A percentile compares a stretch with the other conserved stretches of the same genome.
Conservation (phyloP, 2,329 filamentous ascomycete species). For the Trichoderma gracile region DNA sequence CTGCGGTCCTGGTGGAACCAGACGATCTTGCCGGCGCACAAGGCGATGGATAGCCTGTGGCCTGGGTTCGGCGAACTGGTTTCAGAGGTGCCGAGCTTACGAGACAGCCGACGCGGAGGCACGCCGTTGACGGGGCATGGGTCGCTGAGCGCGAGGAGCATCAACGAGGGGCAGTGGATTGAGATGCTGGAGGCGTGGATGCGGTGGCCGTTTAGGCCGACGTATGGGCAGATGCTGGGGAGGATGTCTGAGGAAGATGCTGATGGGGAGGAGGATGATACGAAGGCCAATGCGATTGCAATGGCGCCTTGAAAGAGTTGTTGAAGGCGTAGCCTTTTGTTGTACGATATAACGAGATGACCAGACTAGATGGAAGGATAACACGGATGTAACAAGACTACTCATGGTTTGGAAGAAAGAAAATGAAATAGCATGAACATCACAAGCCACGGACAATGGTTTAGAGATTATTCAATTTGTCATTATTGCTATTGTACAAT, state of each 20-base stretch:
- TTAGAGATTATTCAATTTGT: background rate
- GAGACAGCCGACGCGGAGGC: slow-evolving; percentile 52
- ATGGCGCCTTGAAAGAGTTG: slow-evolving; percentile 13
- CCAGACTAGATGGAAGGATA: background rate
- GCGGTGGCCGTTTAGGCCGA: slow-evolving; percentile 64
- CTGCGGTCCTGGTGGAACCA: slow-evolving; percentile 46
- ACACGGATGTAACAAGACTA: too few species aligned
- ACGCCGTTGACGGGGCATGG: slow-evolving; percentile 41
- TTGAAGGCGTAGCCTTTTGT: background rate
- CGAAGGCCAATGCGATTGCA: slow-evolving; percentile 30
- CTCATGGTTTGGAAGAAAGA: background rate
- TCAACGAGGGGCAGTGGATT: slow-evolving; percentile 57
- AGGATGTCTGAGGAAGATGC: slow-evolving; percentile 40
- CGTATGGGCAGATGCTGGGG: slow-evolving; percentile 50
- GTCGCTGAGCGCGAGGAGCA: slow-evolving; percentile 47
- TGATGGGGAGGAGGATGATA: slow-evolving; percentile 34
- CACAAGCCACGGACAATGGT: too few species aligned
- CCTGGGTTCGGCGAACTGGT: slow-evolving; percentile 60
- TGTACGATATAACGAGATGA: background rate
- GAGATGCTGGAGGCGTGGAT: slow-evolving; percentile 62
- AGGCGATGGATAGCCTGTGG: slow-evolving; percentile 54
- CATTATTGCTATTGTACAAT: slow-evolving; percentile 3
- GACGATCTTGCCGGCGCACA: slow-evolving; percentile 46
- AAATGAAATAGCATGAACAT: too few species aligned
- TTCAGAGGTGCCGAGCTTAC: slow-evolving; percentile 50